Base-by-base conservation (phyloP, 306 rosid genomes). In the Rosa multiflora region DNA sequence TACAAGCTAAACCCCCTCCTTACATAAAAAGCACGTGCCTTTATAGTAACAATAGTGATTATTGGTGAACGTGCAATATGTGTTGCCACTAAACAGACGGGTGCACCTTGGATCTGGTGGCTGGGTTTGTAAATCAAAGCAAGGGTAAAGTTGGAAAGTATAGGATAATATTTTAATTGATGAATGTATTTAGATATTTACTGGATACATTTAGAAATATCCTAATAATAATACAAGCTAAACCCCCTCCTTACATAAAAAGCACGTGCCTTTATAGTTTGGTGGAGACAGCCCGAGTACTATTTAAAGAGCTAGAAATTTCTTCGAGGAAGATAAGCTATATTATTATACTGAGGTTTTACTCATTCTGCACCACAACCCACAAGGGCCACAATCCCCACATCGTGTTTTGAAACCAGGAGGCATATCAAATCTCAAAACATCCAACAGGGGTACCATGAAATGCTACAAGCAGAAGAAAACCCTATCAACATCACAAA, bases 311-410 rank as follows among this genome's bases (percentile, higher is more conserved):
- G 26, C 26, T 15, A 39, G 71, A 39, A 67, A 18, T 67, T 37
- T 66, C 21, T 2, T 15, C 0, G 13, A 66, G 47, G 71, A 66
- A 66, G 26, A 66, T 8, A 21, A 37, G 23, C 23, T 17, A 17
- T 7, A 37, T 26, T 13, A 26, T 63, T 29, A 6, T 63, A 4
- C 14, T 21, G 40, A 11, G 64, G n/a, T 64, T 35, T 66, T 26
- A 32, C 12, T 66, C 47, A 39, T 40, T 67, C 12, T 40, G 48
- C 48, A 39, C 14, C 71, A 17, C 23, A 66, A 29, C 42, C 70
- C 70, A 66, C 71, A 18, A 17, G 29, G 71, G 71, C 48, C 71
- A 67, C 47, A 37, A 39, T 67, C 71, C 47, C 71, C 47, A 67
- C 71, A 67, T 67, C 71, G 9, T 67, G n/a, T 39, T 8, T 35